Evolutionary conservation across 2,329 filamentous ascomycete species (phyloP).

Genomic region (Neonectria coccinea): DNA sequence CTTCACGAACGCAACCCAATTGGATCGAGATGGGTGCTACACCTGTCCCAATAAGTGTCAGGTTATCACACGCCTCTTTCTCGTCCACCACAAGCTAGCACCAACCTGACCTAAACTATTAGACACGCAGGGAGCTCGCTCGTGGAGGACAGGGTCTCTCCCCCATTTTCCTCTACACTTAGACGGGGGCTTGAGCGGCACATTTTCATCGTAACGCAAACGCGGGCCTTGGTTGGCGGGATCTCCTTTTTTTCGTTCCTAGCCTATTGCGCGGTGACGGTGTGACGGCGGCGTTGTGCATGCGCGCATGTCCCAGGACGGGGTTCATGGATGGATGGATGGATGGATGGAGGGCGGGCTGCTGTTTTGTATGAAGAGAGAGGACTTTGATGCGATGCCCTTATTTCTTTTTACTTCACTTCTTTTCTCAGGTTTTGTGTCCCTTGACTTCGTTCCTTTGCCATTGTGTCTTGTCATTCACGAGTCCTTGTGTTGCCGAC

Average conservation of each 20-base stretch:
- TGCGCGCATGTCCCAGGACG: neutral
- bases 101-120: neutral
- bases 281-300: slow-evolving; percentile 3
- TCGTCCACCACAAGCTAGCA: neutral
- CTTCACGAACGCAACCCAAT: neutral
- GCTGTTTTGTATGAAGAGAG: slow-evolving; percentile 8
- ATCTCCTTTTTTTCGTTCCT: neutral
- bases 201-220: neutral
- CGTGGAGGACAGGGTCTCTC: slow-evolving; percentile 12
- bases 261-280: slow-evolving; percentile 5
- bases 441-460: neutral
- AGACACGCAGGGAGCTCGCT: neutral
- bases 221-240: slow-evolving; percentile 15
- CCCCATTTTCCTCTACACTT: neutral
- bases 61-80: neutral
- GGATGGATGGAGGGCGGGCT: slow-evolving; percentile 6
- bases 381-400: neutral
- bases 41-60: slow-evolving; percentile 7
- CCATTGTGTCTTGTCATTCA: slow-evolving; percentile 6
- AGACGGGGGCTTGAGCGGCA: slow-evolving; percentile 1
- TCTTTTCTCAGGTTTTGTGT: slow-evolving; percentile 1
- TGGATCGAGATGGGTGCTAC: neutral
- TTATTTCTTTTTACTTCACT: neutral
- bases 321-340: slow-evolving; percentile 10
- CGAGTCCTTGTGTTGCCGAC: slow-evolving; percentile 7